Evolutionary conservation across 768 basidiomycete species (phyloP).

Genomic region (Tylopilus subfusipes): DNA sequence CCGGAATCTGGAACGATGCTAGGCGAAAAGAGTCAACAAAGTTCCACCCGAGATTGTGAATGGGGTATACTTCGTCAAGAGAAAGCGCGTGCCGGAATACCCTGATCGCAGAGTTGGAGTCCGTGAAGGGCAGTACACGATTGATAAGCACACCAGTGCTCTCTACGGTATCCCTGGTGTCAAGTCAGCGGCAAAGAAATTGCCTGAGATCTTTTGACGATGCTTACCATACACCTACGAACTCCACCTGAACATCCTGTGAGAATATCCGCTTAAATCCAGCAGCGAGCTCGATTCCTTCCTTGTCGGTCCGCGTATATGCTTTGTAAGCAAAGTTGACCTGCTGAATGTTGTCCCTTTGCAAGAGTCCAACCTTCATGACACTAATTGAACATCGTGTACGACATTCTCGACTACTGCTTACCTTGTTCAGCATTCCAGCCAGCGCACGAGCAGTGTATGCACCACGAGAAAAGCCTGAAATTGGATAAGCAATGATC

Average conservation of each 20-base stretch:
- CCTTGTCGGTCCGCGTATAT: conserved; percentile 51
- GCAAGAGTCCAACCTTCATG: conserved; percentile 64
- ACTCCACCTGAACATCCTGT: conserved; percentile 64
- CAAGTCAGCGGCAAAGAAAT: conserved; percentile 2
- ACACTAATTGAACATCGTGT: neutral
- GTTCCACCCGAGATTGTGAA: neutral
- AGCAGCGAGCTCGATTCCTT: conserved; percentile 44
- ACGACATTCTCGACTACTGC: neutral
- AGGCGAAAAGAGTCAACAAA: conserved; percentile 8
- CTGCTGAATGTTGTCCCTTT: conserved; percentile 64
- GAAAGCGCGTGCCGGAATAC: conserved; percentile 75
- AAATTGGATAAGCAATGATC: conserved; percentile 12
- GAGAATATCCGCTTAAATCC: conserved; percentile 77
- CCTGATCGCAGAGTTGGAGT: conserved; percentile 58
- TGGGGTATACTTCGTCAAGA: conserved; percentile 60
- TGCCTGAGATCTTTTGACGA: neutral
- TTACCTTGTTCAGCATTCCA: conserved; percentile 68
- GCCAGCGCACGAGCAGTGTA: conserved; percentile 70
- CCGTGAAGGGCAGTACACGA: conserved; percentile 63
- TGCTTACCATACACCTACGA: conserved; percentile 72
- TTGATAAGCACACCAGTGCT: conserved; percentile 67
- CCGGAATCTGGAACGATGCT: conserved; percentile 66
- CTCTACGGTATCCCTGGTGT: conserved; percentile 69
- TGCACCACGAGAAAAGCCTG: conserved; percentile 74
- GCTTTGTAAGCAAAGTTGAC: conserved; percentile 72